These are phyloP conservation scores for Jaenimonas drosophilae DNA, from an alignment of 208 protist genomes.

Conservation along the genomic window DNA sequence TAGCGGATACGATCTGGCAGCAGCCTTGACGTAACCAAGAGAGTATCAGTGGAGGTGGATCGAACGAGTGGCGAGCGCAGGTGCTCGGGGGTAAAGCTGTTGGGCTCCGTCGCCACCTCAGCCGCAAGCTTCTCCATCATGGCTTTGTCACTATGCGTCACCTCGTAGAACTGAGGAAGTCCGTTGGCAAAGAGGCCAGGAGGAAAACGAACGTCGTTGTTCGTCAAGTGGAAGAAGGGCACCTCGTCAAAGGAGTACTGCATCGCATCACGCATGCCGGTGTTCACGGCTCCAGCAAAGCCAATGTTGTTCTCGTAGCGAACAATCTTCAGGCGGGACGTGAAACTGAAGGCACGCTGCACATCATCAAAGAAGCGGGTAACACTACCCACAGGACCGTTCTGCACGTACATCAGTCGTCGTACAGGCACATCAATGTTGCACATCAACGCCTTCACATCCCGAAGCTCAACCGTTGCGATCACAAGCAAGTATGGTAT, in stretches of 20 bases:
- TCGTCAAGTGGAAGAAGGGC: constrained; percentile 18
- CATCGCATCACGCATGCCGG: no score
- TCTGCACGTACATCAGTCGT: constrained; percentile 16
- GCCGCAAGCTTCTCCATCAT: constrained; percentile 3
- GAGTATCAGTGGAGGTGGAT: constrained; percentile 3
- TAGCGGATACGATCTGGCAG: constrained; percentile 35
- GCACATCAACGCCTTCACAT: constrained; percentile 24
- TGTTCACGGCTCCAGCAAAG: no score
- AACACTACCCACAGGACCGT: constrained; percentile 13
- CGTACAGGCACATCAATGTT: constrained; percentile 13
- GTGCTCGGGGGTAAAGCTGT: neutral
- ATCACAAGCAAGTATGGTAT: constrained; percentile 11
- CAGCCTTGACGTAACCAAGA: no score
- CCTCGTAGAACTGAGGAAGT: constrained; percentile 1
- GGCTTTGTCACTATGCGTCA: constrained; percentile 2
- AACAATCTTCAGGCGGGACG: neutral
- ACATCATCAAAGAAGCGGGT: constrained; percentile 6
- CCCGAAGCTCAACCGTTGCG: constrained; percentile 14
- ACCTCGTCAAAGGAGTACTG: constrained; percentile 20
- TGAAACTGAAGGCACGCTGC: neutral
- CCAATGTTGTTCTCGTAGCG: no score
- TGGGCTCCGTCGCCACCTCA: constrained; percentile 9
- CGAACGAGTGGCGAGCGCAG: constrained; percentile 4
- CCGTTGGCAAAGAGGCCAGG: neutral
- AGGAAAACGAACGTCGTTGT: constrained; percentile 19